These are phyloP conservation scores for Suhomyces vadensis DNA, from an alignment of 805 yeast species.

Conservation along the genomic window DNA sequence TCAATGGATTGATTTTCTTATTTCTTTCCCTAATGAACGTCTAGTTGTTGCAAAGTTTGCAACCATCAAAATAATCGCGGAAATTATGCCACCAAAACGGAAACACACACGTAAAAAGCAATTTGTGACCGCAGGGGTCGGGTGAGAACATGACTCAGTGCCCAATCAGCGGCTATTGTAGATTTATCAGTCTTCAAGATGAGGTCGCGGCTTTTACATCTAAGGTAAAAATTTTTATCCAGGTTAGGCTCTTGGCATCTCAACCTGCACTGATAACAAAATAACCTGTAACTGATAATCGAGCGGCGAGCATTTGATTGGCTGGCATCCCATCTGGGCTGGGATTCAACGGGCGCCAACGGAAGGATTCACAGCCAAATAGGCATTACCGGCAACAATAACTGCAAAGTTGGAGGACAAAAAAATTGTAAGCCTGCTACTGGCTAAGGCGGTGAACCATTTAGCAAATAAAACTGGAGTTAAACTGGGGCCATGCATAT, in stretches of 20 bases:
- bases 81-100: no score
- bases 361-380: no score
- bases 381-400: background rate
- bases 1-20: background rate
- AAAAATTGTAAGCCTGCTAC: background rate
- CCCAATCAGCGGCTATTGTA: background rate
- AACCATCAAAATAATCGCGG: no score
- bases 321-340: background rate
- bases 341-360: background rate
- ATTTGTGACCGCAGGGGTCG: conserved; percentile 1
- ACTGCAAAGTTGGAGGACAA: background rate
- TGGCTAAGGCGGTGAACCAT: background rate
- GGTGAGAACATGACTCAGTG: background rate
- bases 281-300: conserved; percentile 6
- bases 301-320: conserved; percentile 7
- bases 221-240: background rate
- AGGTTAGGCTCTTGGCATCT: background rate
- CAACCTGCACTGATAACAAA: conserved; percentile 7
- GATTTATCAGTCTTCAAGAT: background rate
- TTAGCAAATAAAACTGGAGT: background rate
- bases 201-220: conserved; percentile 3
- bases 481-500: background rate
- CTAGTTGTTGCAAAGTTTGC: conserved; percentile 3
- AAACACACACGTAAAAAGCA: no score
- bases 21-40: background rate